These are phyloP conservation scores for Fusarium lyarnte DNA, from an alignment of 2,329 filamentous ascomycete species.

Conservation along the genomic window DNA sequence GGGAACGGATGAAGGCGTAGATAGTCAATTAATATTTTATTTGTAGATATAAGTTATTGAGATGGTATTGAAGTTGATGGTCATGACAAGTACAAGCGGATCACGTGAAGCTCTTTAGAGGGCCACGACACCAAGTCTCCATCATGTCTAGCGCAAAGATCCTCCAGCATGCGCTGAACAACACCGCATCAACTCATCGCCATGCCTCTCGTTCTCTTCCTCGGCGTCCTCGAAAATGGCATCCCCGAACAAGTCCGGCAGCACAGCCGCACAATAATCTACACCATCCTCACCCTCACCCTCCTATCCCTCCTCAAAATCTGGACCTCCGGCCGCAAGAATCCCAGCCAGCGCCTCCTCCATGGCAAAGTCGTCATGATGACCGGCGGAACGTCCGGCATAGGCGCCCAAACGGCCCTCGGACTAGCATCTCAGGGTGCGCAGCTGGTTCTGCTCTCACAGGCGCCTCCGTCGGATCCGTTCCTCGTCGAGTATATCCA, in stretches of 20 bases:
- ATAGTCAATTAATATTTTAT: slow-evolving; percentile 12
- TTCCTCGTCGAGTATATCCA: slow-evolving; percentile 94
- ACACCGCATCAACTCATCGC: slow-evolving; percentile 28
- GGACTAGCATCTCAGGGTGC: slow-evolving; percentile 84
- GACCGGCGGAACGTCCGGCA: slow-evolving; percentile 92
- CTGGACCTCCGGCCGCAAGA: slow-evolving; percentile 80
- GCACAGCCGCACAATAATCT: slow-evolving; percentile 55
- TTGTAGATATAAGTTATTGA: background rate
- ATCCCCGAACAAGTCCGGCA: slow-evolving; percentile 59
- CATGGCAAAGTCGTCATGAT: slow-evolving; percentile 94
- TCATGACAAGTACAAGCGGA: background rate
- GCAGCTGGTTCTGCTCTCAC: slow-evolving; percentile 90
- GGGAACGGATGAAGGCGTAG: background rate
- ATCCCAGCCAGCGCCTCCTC: slow-evolving; percentile 82
- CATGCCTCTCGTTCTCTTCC: slow-evolving; percentile 65
- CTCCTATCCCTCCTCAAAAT: slow-evolving; percentile 67
- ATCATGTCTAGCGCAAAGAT: background rate
- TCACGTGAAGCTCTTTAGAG: slow-evolving; percentile 27
- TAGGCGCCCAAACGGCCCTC: slow-evolving; percentile 80
- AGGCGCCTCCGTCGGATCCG: slow-evolving; percentile 80
- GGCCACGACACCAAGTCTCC: slow-evolving; percentile 33
- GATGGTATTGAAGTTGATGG: background rate
- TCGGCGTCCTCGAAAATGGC: slow-evolving; percentile 58
- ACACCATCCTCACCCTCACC: slow-evolving; percentile 49
- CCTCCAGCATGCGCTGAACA: slow-evolving; percentile 26